Evolutionary conservation across 179 eudicot species (phyloP), one percentile per base, ranked within the genome.

Genomic region (Beta corolliflora): DNA sequence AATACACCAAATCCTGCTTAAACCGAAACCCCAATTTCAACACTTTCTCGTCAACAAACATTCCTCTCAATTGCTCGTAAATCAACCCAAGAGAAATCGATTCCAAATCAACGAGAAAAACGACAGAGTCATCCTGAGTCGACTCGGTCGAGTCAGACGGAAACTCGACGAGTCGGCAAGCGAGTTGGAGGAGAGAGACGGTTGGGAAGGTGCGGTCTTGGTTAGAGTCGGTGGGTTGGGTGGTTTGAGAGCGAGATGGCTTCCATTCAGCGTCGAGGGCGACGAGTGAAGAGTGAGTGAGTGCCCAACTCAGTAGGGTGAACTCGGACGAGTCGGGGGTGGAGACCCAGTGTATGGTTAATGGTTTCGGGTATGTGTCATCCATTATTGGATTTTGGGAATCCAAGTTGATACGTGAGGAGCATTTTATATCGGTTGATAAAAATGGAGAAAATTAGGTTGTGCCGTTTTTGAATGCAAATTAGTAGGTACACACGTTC

Each of bases 261-360:
- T 96, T 94, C 99, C 99, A 96, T 87, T 96, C 99, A 65, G 99
- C 99, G 84, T 96, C 99, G 53, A 94, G 93, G 16, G 92, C 97
- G 85, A 96, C 80, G 84, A 91, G 63, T 8, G 93, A 89, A 11
- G 99, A 92, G 78, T 79, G 97, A 85, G 89, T 83, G 79, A 96
- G 73, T 7, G 96, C 82, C 83, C 80, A 75, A 29, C 69, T 78
- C 72, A 94, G 80, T 46, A 68, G 89, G 73, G 87, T 71, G 88
- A 94, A 91, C 90, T 92, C 98, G 86, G 93, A 84, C 81, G 99
- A 96, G 85, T 91, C 83, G 21, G 81, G 16, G 76, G 90, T 83
- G 60, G 88, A 68, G 41, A 95, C 96, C 73, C 88, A 88, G 81
- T 89, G 80, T 48, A 86, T 89, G 5, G 83, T 54, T 21, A 69